Percentiles rank a stretch among this genome's conserved stretches.
These are phyloP conservation scores for Sporothrix inflata DNA, from an alignment of 2,329 filamentous ascomycete genomes.

Conservation along the genomic window DNA sequence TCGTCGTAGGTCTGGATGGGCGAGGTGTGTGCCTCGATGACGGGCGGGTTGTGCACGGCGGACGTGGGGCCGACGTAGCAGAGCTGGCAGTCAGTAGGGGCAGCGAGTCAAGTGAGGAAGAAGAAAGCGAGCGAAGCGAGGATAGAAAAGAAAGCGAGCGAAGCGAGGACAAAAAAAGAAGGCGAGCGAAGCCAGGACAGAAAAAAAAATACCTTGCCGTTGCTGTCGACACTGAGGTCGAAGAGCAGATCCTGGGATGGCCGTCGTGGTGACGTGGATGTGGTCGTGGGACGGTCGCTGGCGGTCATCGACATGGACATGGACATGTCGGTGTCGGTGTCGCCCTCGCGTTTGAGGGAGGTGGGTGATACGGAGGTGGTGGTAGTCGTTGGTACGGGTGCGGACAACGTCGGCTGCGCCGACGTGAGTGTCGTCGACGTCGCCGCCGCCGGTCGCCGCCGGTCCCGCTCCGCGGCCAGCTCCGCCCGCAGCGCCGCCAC, in stretches of 20 bases:
- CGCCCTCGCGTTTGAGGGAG: not conserved
- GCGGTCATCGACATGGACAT: not conserved
- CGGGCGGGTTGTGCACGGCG: slow-evolving; percentile 37
- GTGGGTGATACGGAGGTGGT: not conserved
- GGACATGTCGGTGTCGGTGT: not conserved
- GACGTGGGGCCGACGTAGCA: slow-evolving; percentile 39
- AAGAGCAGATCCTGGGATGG: slow-evolving; percentile 32
- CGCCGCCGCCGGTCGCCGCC: not conserved
- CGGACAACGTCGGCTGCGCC: not conserved
- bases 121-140: not conserved
- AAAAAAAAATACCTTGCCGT: slow-evolving; percentile 33
- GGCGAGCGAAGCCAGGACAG: not conserved
- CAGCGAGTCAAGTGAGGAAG: not conserved
- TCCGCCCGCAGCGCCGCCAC: slow-evolving; percentile 21
- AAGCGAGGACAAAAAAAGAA: not conserved
- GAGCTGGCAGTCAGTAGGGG: slow-evolving; percentile 27
- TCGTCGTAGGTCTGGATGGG: slow-evolving; percentile 31
- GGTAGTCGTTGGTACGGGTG: not conserved
- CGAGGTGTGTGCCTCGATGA: slow-evolving; percentile 30
- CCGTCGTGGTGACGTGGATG: not conserved
- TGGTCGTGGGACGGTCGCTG: not conserved
- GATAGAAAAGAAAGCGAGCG: not conserved
- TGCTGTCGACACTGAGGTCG: slow-evolving; percentile 37
- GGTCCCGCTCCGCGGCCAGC: not conserved
- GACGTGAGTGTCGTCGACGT: not conserved